Conservation (phyloP, 768 basidiomycete species). For the Boletus rubescentipes region DNA sequence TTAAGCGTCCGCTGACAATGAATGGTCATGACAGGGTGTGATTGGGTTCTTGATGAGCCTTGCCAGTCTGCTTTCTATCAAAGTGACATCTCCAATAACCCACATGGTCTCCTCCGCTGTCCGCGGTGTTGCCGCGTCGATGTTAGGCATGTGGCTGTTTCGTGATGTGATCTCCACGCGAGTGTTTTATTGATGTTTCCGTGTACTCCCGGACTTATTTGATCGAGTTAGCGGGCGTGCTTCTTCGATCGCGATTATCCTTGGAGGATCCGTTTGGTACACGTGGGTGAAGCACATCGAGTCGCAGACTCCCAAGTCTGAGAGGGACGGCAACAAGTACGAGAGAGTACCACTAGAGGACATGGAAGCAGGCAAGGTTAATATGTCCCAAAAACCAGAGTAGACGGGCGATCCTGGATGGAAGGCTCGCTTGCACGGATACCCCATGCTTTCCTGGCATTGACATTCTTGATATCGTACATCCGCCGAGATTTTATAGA, state of each 20-base stretch:
- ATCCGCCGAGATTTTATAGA: conserved; percentile 13
- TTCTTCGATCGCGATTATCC: conserved; percentile 77
- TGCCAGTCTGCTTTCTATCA: conserved; percentile 90
- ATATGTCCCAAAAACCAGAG: conserved; percentile 29
- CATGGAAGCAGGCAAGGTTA: conserved; percentile 49
- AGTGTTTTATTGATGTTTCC: conserved; percentile 28
- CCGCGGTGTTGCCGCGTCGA: conserved; percentile 88
- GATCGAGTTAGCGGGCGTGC: conserved; percentile 63
- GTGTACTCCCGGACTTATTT: neutral
- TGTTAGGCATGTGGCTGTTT: conserved; percentile 82
- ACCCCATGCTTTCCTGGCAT: conserved; percentile 9
- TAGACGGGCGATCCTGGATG: conserved; percentile 9
- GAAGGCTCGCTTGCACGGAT: conserved; percentile 9
- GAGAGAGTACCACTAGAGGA: conserved; percentile 67
- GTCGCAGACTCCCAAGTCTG: conserved; percentile 40
- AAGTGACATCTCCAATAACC: conserved; percentile 95
- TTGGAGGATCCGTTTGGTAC: conserved; percentile 80
- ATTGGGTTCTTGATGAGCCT: conserved; percentile 95
- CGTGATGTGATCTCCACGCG: conserved; percentile 76
- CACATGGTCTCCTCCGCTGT: conserved; percentile 98
- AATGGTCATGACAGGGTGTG: conserved; percentile 51
- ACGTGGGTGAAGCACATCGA: conserved; percentile 86
- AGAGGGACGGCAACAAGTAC: conserved; percentile 39
- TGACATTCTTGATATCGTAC: conserved; percentile 9
- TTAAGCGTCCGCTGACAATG: neutral